Conservation (phyloP, 129 eudicot species). For the Calendula officinalis region DNA sequence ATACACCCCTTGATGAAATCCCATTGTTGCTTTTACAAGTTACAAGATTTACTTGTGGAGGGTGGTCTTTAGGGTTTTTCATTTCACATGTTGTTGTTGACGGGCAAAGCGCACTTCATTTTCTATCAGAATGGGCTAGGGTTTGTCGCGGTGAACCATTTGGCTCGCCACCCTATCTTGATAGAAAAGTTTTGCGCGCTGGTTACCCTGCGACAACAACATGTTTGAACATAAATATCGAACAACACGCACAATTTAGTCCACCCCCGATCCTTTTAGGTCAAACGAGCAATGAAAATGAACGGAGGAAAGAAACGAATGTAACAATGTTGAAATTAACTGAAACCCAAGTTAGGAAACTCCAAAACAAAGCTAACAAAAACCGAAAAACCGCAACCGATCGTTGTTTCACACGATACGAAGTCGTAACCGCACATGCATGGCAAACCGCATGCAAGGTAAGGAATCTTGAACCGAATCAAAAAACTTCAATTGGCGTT, state of each 20-base stretch:
- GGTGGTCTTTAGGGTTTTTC: conserved; percentile 43
- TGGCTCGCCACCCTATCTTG: conserved; percentile 36
- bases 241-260: conserved; percentile 23
- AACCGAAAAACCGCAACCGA: neutral
- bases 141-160: conserved; percentile 46
- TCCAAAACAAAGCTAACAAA: conserved; percentile 41
- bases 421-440: conserved; percentile 50
- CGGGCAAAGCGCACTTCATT: conserved; percentile 63
- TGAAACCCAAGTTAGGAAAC: conserved; percentile 33
- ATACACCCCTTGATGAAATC: conserved; percentile 47
- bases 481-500: conserved; percentile 33
- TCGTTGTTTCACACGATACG: conserved; percentile 46
- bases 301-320: conserved; percentile 30
- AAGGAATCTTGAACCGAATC: conserved; percentile 39
- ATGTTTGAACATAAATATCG: neutral
- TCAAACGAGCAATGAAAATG: conserved; percentile 22
- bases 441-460: conserved; percentile 60
- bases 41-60: conserved; percentile 60
- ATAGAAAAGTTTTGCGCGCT: conserved; percentile 43
- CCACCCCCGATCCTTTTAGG: conserved; percentile 45
- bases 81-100: conserved; percentile 60
- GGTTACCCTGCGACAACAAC: conserved; percentile 25
- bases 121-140: conserved; percentile 69
- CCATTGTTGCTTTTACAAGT: conserved; percentile 49
- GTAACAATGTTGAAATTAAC: conserved; percentile 41